These are phyloP conservation scores for Artomyces pyxidatus DNA, from an alignment of 768 basidiomycete species.

Conservation along the genomic window DNA sequence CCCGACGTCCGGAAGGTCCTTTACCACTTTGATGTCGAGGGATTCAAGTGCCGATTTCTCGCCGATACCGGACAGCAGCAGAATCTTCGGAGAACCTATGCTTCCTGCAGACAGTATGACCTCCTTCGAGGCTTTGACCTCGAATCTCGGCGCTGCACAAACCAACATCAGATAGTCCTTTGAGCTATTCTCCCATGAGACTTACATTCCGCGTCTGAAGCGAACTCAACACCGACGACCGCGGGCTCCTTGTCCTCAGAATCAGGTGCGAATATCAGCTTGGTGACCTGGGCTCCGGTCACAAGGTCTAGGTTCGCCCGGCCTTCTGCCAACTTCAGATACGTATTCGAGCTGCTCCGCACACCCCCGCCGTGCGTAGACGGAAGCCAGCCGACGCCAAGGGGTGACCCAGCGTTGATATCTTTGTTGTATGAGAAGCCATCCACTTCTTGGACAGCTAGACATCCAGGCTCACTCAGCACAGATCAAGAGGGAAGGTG, in stretches of 20 bases:
- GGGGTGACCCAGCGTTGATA: not conserved
- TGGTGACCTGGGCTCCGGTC: not conserved
- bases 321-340: not conserved
- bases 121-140: constrained; percentile 12
- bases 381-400: not conserved
- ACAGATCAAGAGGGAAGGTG: too few relatives aligned
- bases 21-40: constrained; percentile 20
- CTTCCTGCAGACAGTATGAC: constrained; percentile 18
- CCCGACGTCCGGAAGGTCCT: constrained; percentile 12
- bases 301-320: not conserved
- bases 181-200: not conserved
- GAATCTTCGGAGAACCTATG: constrained; percentile 28
- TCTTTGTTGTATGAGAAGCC: not conserved
- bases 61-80: constrained; percentile 36
- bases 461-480: too few relatives aligned
- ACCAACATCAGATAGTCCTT: too few relatives aligned
- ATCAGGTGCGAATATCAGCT: not conserved
- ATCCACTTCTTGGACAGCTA: not conserved
- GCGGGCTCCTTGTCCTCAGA: constrained; percentile 2
- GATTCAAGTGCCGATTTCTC: constrained; percentile 23
- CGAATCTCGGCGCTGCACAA: constrained; percentile 2
- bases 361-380: not conserved
- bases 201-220: not conserved
- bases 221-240: constrained; percentile 10
- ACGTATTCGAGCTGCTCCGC: not conserved